Percentiles rank a stretch among this genome's conserved stretches.
Conservation (phyloP, 345 rosid species). For the Mallotus nudiflorus region DNA sequence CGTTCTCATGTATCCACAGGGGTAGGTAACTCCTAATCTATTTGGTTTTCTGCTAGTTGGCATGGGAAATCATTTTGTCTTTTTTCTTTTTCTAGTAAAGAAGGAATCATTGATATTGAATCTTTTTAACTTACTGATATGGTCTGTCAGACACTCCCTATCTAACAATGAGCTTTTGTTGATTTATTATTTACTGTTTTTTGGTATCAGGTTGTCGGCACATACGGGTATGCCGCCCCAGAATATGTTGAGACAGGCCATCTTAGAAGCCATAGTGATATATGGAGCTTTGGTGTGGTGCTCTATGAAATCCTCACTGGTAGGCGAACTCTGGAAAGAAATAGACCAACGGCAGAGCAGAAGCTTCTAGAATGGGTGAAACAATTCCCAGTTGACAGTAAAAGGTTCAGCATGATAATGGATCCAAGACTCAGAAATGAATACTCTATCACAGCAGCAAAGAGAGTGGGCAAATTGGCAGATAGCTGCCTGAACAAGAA, state of each 20-base stretch:
- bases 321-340: constrained; percentile 67
- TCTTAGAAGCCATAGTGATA: constrained; percentile 62
- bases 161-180: neutral
- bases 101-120: no score
- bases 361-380: constrained; percentile 94
- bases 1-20: constrained; percentile 80
- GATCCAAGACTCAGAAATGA: constrained; percentile 68
- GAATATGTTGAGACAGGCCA: constrained; percentile 91
- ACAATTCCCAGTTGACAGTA: constrained; percentile 63
- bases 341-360: constrained; percentile 57
- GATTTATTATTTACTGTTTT: neutral
- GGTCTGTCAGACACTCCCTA: no score
- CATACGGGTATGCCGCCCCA: constrained; percentile 94
- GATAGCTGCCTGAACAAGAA: constrained; percentile 74
- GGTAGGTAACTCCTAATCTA: constrained; percentile 39
- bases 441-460: constrained; percentile 47
- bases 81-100: no score
- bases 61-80: no score
- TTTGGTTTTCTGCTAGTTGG: neutral
- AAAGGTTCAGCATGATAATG: constrained; percentile 65
- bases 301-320: constrained; percentile 93
- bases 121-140: no score
- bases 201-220: constrained; percentile 71
- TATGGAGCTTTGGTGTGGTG: constrained; percentile 91
- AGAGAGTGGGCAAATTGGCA: constrained; percentile 62